Evolutionary conservation across 768 basidiomycete genomes (phyloP).

Genomic region (Trametopsis cervina): DNA sequence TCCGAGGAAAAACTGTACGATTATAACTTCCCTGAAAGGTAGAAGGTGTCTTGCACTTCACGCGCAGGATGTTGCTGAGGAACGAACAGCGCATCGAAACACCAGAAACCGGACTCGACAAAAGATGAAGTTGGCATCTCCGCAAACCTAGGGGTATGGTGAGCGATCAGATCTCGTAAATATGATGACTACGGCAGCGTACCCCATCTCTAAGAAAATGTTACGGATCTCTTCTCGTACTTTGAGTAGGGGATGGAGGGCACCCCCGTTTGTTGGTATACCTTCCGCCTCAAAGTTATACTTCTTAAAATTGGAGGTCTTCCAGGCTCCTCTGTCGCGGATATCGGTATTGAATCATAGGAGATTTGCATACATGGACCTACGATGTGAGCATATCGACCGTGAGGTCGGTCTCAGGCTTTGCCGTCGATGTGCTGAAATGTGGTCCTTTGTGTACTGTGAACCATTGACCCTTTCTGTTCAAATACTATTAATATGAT

Average conservation of each 20-base stretch:
- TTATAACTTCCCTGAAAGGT: conserved; percentile 81
- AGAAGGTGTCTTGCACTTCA: conserved; percentile 98
- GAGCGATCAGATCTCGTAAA: neutral
- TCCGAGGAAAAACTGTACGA: too few relatives aligned
- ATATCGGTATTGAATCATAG: conserved; percentile 7
- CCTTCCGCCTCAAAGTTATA: conserved; percentile 99
- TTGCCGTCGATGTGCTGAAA: conserved; percentile 87
- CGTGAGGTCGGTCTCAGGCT: conserved; percentile 94
- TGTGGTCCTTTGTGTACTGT: conserved; percentile 75
- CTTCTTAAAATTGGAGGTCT: conserved; percentile 89
- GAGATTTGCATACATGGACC: conserved; percentile 29
- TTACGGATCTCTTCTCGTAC: conserved; percentile 96
- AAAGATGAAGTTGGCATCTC: conserved; percentile 97
- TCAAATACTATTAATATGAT: neutral
- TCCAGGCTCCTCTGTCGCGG: conserved; percentile 79
- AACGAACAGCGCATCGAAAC: conserved; percentile 96
- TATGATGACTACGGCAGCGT: conserved; percentile 17
- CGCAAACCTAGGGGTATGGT: conserved; percentile 59
- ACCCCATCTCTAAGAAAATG: conserved; percentile 99
- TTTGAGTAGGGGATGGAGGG: conserved; percentile 93
- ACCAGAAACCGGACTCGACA: conserved; percentile 99
- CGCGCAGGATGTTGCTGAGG: conserved; percentile 99
- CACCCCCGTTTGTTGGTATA: conserved; percentile 81
- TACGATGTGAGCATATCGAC: conserved; percentile 92
- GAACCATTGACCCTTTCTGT: conserved; percentile 95